A percentile compares a stretch with the other conserved stretches of the same genome.
Conservation (phyloP, 805 yeast species). For the Candida gorgasii region DNA sequence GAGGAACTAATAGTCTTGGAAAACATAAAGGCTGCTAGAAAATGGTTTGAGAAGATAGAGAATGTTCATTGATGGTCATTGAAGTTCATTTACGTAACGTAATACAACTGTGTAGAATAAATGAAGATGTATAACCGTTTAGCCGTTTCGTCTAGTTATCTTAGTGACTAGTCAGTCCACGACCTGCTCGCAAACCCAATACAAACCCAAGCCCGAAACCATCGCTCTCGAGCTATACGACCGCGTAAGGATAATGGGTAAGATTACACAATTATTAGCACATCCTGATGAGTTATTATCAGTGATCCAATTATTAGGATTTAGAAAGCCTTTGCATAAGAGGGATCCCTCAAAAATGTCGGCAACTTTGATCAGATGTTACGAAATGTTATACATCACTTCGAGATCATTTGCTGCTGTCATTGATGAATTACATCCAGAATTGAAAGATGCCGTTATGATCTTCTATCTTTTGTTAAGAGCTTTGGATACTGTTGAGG, state of each 20-base stretch:
- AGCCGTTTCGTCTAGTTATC: too few species aligned
- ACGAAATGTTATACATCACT: slow-evolving; percentile 61
- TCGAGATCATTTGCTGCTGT: slow-evolving; percentile 96
- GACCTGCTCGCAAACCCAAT: too few species aligned
- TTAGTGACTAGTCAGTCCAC: too few species aligned
- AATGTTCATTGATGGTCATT: slow-evolving; percentile 14
- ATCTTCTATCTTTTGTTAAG: slow-evolving; percentile 82
- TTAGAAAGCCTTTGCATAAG: slow-evolving; percentile 57
- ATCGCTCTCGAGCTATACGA: too few species aligned
- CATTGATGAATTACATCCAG: slow-evolving; percentile 87
- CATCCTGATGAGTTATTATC: slow-evolving; percentile 78
- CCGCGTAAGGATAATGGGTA: slow-evolving; percentile 52
- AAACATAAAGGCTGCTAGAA: slow-evolving; percentile 57
- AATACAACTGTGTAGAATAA: too few species aligned
- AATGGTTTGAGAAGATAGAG: slow-evolving; percentile 51
- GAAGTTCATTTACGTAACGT: too few species aligned
- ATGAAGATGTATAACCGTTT: too few species aligned
- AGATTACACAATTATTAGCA: slow-evolving; percentile 52
- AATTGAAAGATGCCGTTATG: slow-evolving; percentile 77
- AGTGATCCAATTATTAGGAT: slow-evolving; percentile 56
- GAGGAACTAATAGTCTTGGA: slow-evolving; percentile 53
- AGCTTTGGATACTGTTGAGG: slow-evolving; percentile 94
- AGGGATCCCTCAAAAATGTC: slow-evolving; percentile 34
- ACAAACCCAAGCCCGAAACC: too few species aligned
- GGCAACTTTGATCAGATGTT: slow-evolving; percentile 55